Conservation (phyloP, 2,329 filamentous ascomycete genomes). For the Elsinoe ampelina region DNA sequence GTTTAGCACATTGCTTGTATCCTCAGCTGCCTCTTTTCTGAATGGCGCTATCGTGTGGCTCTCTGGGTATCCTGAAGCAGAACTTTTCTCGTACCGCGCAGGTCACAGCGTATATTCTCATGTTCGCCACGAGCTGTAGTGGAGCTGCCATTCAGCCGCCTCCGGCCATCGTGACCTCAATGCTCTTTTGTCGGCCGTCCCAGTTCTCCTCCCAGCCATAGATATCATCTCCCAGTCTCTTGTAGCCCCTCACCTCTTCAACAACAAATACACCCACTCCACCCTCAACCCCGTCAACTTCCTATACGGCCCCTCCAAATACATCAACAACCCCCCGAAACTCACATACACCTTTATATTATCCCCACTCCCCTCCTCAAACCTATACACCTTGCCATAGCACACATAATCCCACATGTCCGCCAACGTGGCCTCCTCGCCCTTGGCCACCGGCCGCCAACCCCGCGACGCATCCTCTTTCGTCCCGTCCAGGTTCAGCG, state of each 20-base stretch:
- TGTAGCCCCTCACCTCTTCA: constrained; percentile 68
- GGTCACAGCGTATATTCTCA: too few species aligned
- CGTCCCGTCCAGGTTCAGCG: constrained; percentile 74
- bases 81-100: not conserved
- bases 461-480: constrained; percentile 39
- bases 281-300: constrained; percentile 87
- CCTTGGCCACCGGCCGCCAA: constrained; percentile 64
- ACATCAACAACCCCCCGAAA: constrained; percentile 74
- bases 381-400: constrained; percentile 80
- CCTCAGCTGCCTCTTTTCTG: not conserved
- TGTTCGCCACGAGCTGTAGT: not conserved
- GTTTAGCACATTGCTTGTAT: not conserved
- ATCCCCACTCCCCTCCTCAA: constrained; percentile 73
- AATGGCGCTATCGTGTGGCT: not conserved
- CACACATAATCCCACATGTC: constrained; percentile 84
- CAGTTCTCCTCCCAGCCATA: not conserved
- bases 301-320: constrained; percentile 87
- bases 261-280: constrained; percentile 84
- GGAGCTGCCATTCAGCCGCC: not conserved
- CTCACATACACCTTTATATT: constrained; percentile 58
- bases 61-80: not conserved
- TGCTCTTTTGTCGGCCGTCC: not conserved
- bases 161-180: too few species aligned
- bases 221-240: too few species aligned
- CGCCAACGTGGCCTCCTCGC: constrained; percentile 46